Base-by-base conservation (phyloP, 2,329 filamentous ascomycete genomes). In the Tetracladium maxilliforme region DNA sequence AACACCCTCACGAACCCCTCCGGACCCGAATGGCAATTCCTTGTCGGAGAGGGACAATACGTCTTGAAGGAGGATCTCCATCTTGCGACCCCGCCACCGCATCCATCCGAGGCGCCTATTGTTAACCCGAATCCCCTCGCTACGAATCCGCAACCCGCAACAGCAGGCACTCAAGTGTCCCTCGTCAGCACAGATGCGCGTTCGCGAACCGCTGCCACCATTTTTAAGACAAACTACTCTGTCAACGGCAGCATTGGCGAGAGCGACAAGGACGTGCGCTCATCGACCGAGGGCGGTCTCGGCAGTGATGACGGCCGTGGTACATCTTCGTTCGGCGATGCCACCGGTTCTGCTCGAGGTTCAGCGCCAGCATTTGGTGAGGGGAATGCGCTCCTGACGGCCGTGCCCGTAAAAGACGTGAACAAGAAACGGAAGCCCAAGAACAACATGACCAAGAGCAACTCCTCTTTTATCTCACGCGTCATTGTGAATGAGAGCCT, bases 401-500 rank as follows among this genome's bases (percentile, higher is more conserved):
- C 70, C 4, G 60, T 63, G 11, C 63, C 65, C 25, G 60, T 64
- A 16, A 83, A 82, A 42, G 81, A 86, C 41, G 64, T 69, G 20
- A 72, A 69, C 35, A 94, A 94, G 60, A 68, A 72, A 46, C 70
- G 76, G 43, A 98, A 98, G 49, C 90, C 90, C 3, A 98, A 95
- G 63, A 95, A 87, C 52, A 95, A 92, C 49, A 90, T 98, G 49
- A 75, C 87, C 26, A 98, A 98, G 61, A 95, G 84, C 55, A 95
- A 93, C 50, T 98, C 90, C 7, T 93, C 87, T 1, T 98, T 94
- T 45, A 90, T 98, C 16, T 94, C 87, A n/a, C 64, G 90, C 27
- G 87, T 94, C 16, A 93, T 95, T 35, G 75, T 84, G 10, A 81
- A 93, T 42, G 90, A 98, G 40, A 64, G 64, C 5, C 51, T 92